Base-by-base conservation (phyloP, 2,329 filamentous ascomycete genomes). In the Ophiognomonia clavigignenti-juglandacearum region DNA sequence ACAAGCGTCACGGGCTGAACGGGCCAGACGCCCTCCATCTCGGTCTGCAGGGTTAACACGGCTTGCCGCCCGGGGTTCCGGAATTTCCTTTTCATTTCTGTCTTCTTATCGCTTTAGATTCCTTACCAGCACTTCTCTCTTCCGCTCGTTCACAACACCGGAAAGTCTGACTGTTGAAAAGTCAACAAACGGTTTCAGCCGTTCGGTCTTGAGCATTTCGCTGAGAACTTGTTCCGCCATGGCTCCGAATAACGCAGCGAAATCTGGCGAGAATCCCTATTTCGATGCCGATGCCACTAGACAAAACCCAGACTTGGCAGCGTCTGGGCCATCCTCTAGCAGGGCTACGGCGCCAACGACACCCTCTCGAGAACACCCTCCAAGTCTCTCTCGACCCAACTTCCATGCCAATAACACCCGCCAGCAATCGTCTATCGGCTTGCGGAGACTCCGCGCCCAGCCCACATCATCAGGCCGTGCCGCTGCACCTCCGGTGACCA, bases 371-470 rank as follows among this genome's bases (percentile, higher is more conserved):
- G 46, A 49, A 23, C 50, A 31, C 5, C 39, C 50, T 29, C 43
- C 50, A 3, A 20, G 16, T 6, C 39, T 46, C 4, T 37, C 39
- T 16, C 9, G 27, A 2, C 29, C 39, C 2, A 37, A 20, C 13
- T n/a, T 13, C 35, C 43, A 29, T 29, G 42, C 38, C 13, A 23
- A 19, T 19, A 22, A 26, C 13, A 27, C 35, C 11, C 51, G 51
- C 27, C 48, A 48, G 18, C 51, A 45, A 31, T 53, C 51, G 20
- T 50, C 48, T 20, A 53, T 53, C 51, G 47, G 51, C 18, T 32
- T 53, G 11, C 38, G 44, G 24, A 46, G 51, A 14, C 37, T 53
- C n/a, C 41, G 44, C 6, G 34, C 38, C 9, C 40, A 22, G 4
- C 29, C 44, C 4, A 24, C 42, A 26, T 26, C 24, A 26, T n/a